phyloP scores from a whole-genome alignment of 1,284 basidiomycete genomes.

The Waitea zeae region DNA sequence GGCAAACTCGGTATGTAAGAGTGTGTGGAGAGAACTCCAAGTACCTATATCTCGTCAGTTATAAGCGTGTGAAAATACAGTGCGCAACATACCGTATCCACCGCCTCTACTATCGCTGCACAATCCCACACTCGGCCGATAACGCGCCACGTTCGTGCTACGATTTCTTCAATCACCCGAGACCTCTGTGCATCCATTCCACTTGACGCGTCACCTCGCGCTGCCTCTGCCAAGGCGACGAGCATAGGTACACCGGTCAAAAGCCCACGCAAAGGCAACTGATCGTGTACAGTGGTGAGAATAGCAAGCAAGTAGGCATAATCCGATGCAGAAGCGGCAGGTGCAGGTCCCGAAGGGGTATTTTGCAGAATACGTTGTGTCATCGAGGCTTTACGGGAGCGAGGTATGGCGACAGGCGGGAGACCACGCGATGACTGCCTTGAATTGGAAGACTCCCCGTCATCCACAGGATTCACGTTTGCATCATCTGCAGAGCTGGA shows the following conservation, averaged over 20 bases:
- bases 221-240: slow-evolving; percentile 49
- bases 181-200: slow-evolving; percentile 26
- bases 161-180: slow-evolving; percentile 43
- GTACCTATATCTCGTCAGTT: too few species aligned
- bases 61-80: too few species aligned
- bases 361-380: slow-evolving; percentile 23
- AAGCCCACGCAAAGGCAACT: slow-evolving; percentile 56
- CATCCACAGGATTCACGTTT: slow-evolving; percentile 6
- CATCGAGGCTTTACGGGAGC: slow-evolving; percentile 32
- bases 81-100: too few species aligned
- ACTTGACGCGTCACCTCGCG: slow-evolving; percentile 23
- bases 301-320: slow-evolving; percentile 62
- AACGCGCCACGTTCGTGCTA: slow-evolving; percentile 45
- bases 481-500: slow-evolving; percentile 15
- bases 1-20: too few species aligned
- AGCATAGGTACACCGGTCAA: slow-evolving; percentile 78
- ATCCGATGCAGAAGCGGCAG: slow-evolving; percentile 53
- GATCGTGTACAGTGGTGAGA: slow-evolving; percentile 48
- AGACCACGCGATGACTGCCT: slow-evolving; percentile 13
- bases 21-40: too few species aligned
- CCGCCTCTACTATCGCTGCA: too few species aligned
- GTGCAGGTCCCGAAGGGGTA: slow-evolving; percentile 34
- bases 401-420: slow-evolving; percentile 21
- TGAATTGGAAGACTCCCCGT: slow-evolving; percentile 12
- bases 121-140: slow-evolving; percentile 64